A percentile compares a stretch with the other conserved stretches of the same genome.
Conservation (phyloP, 2,329 filamentous ascomycete species). For the Metarhizium rileyi region DNA sequence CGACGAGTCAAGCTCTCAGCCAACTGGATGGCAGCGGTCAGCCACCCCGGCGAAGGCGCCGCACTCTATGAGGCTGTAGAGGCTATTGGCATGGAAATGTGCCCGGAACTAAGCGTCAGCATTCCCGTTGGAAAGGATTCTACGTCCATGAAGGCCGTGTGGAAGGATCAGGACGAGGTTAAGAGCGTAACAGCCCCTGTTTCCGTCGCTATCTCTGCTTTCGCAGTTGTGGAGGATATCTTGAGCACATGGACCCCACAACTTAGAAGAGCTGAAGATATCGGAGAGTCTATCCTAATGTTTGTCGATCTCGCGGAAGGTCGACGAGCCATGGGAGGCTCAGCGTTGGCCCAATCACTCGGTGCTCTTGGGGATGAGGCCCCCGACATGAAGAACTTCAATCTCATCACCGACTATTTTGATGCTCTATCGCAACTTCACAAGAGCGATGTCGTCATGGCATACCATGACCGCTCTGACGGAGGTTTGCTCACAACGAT, state of each 20-base stretch:
- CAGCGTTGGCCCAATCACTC: constrained; percentile 82
- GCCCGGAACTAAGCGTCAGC: constrained; percentile 78
- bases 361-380: constrained; percentile 75
- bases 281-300: constrained; percentile 79
- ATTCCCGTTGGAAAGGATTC: constrained; percentile 98
- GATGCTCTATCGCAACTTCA: constrained; percentile 66
- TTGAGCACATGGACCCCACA: constrained; percentile 90
- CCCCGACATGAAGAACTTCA: constrained; percentile 75
- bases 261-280: constrained; percentile 71
- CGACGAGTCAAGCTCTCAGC: constrained; percentile 79
- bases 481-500: constrained; percentile 86
- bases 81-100: constrained; percentile 86
- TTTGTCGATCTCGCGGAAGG: constrained; percentile 84
- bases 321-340: constrained; percentile 76
- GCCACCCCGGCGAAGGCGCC: constrained; percentile 84
- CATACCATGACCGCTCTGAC: constrained; percentile 91
- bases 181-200: constrained; percentile 90
- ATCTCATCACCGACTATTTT: constrained; percentile 81
- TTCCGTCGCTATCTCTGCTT: constrained; percentile 84
- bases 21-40: constrained; percentile 99
- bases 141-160: constrained; percentile 97
- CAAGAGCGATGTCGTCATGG: constrained; percentile 58
- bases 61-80: constrained; percentile 89
- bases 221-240: constrained; percentile 73
- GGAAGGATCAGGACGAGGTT: constrained; percentile 61